Base-by-base conservation (phyloP, 2,329 filamentous ascomycete species). In the Ascochyta rabiei region DNA sequence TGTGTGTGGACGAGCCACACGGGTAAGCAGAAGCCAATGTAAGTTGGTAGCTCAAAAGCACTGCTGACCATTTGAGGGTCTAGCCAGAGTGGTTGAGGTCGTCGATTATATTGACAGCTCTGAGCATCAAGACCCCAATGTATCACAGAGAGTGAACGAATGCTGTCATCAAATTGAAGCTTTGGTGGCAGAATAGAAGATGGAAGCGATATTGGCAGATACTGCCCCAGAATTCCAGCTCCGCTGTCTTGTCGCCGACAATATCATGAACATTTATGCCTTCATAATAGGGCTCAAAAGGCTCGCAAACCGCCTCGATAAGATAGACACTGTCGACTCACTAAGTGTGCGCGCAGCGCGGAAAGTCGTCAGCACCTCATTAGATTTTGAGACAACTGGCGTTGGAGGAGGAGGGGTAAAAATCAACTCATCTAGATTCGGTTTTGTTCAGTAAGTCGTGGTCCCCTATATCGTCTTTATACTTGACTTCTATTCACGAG, bases 211-310 rank as follows among this genome's bases (percentile, higher is more conserved):
- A 10, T 57, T 68, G 51, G 47, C 60, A 15, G 53, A 48, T 16
- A 9, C 31, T 8, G 52, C 50, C 2, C 40, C 43, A 5, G 7
- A 35, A 7, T 33, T 54, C 23, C 34, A 41, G 4, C 16, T 60
- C 19, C 60, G 61, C 26, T 65, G 52, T 15, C 50, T 71, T 6
- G 47, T 62, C 23, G 68, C 64, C 13, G 69, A 72, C 46, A 61
- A 68, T 16, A 37, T 64, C 18, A 62, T 70, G 62, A 67, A 59
- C 38, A 56, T 66, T 1, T 64, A 64, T 16, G 58, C 64, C 13
- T 56, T 61, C 26, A 70, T 70, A 2, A 64, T 71, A n/a, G 68
- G 68, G 0, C 48, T 70, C 7, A 60, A 65, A 47, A 57, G 66
- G 13, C 28, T 68, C 18, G 53, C 52, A 6, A 62, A 53, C 13